phyloP scores from a whole-genome alignment of 148 eudicot genomes.

The Diospyros lotus region DNA sequence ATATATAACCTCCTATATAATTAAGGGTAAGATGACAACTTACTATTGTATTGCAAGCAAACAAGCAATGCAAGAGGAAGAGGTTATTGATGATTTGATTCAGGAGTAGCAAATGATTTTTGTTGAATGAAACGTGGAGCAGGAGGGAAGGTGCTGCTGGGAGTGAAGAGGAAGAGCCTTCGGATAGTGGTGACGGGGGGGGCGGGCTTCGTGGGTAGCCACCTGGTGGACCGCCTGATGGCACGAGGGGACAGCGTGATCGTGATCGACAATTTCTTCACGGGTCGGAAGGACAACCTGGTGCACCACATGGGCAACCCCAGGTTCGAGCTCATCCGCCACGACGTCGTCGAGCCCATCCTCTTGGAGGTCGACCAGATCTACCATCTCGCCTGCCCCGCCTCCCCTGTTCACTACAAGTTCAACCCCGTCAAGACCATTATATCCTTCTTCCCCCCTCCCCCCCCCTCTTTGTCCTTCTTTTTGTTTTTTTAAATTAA shows the following conservation, averaged over 20 bases:
- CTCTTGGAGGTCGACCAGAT: constrained; percentile 72
- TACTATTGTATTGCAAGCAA: too few species aligned
- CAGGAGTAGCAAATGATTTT: not conserved
- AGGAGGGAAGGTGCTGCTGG: constrained; percentile 51
- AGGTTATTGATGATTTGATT: not conserved
- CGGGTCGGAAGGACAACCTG: constrained; percentile 69
- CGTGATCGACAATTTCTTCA: constrained; percentile 64
- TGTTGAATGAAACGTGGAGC: not conserved
- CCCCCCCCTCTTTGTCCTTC: not conserved
- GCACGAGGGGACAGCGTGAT: constrained; percentile 68
- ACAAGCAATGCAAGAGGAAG: not conserved
- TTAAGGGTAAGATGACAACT: too few species aligned
- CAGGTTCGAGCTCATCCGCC: constrained; percentile 64
- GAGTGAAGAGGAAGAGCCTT: constrained; percentile 43
- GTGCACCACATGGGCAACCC: constrained; percentile 71
- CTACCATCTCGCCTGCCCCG: constrained; percentile 45
- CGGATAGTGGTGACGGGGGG: constrained; percentile 65
- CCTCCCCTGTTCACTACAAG: constrained; percentile 41
- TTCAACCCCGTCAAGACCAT: constrained; percentile 44
- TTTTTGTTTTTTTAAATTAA: not conserved
- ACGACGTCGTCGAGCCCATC: constrained; percentile 69
- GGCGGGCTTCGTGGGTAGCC: constrained; percentile 68
- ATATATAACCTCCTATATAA: too few species aligned
- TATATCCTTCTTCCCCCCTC: constrained; percentile 34
- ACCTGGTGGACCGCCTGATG: constrained; percentile 56